Conservation (phyloP, 225 moss, liverwort and hornwort genomes). For the Takakia lepidozioides region DNA sequence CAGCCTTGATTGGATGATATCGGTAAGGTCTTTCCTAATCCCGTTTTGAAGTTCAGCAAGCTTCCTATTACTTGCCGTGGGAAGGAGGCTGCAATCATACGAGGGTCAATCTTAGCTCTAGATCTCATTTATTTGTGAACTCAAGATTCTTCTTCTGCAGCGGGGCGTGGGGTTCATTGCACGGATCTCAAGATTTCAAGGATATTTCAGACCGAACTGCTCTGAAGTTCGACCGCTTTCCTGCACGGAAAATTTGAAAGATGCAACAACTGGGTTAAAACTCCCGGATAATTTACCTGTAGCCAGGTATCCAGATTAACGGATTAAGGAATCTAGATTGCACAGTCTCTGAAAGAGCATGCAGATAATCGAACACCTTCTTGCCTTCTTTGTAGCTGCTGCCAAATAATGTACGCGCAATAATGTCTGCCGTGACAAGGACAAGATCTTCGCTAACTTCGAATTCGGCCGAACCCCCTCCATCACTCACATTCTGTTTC, state of each 20-base stretch:
- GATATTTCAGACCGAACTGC: no score
- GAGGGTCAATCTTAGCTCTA: background rate
- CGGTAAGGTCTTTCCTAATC: background rate
- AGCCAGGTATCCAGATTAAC: constrained; percentile 1
- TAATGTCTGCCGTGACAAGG: constrained; percentile 18
- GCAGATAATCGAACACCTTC: constrained; percentile 10
- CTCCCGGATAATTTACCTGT: no score
- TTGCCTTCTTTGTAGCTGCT: constrained; percentile 27
- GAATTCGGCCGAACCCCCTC: constrained; percentile 16
- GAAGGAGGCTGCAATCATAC: constrained; percentile 3
- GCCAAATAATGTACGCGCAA: constrained; percentile 34
- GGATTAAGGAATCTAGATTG: background rate
- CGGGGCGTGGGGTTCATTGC: no score
- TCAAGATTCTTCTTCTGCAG: no score
- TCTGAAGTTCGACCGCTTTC: no score
- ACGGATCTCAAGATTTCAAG: no score
- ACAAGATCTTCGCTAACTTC: constrained; percentile 17
- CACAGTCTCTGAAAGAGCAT: background rate
- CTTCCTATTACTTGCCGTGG: constrained; percentile 2
- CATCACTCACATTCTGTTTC: constrained; percentile 21
- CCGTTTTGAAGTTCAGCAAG: background rate
- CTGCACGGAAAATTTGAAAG: no score
- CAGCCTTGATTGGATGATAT: constrained; percentile 3
- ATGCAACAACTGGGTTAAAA: no score
- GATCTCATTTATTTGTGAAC: no score